phyloP scores from a whole-genome alignment of 345 rosid species.

The Raphanus sativus region DNA sequence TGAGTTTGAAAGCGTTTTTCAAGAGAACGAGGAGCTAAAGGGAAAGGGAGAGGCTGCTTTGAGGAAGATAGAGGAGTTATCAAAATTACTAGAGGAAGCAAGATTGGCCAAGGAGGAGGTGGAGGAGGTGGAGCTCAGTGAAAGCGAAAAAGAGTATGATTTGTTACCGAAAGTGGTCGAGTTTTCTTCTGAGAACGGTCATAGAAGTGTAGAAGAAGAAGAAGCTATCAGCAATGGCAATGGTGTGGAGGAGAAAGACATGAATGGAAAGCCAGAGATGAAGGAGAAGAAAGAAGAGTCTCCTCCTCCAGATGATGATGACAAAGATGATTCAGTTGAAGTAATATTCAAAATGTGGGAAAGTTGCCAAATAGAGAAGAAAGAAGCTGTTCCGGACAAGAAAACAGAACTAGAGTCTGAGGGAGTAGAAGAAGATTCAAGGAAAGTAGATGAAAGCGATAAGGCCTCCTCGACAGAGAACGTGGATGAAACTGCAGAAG shows the following conservation, averaged over 20 bases:
- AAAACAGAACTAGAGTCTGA: slow-evolving; percentile 69
- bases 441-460: slow-evolving; percentile 63
- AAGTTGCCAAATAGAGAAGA: slow-evolving; percentile 95
- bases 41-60: slow-evolving; percentile 58
- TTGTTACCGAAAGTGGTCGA: slow-evolving; percentile 91
- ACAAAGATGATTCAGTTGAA: slow-evolving; percentile 67
- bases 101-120: slow-evolving; percentile 53
- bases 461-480: slow-evolving; percentile 53
- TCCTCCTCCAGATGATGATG: slow-evolving; percentile 18
- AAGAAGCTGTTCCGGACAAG: slow-evolving; percentile 78
- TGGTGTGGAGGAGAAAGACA: slow-evolving; percentile 45
- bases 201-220: slow-evolving; percentile 44
- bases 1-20: slow-evolving; percentile 64
- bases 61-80: slow-evolving; percentile 72
- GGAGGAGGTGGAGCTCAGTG: slow-evolving; percentile 77
- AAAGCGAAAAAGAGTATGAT: slow-evolving; percentile 91
- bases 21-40: slow-evolving; percentile 73
- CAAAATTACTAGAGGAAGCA: slow-evolving; percentile 85
- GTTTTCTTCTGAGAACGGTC: slow-evolving; percentile 94
- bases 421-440: slow-evolving; percentile 70
- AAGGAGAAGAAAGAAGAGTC: slow-evolving; percentile 46
- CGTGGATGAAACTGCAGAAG: slow-evolving; percentile 55
- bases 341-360: slow-evolving; percentile 94
- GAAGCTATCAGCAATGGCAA: slow-evolving; percentile 40
- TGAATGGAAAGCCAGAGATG: slow-evolving; percentile 49